Evolutionary conservation across 176 grass and related monocot species (phyloP).

Genomic region (sorghum (Sorghum bicolor)): DNA sequence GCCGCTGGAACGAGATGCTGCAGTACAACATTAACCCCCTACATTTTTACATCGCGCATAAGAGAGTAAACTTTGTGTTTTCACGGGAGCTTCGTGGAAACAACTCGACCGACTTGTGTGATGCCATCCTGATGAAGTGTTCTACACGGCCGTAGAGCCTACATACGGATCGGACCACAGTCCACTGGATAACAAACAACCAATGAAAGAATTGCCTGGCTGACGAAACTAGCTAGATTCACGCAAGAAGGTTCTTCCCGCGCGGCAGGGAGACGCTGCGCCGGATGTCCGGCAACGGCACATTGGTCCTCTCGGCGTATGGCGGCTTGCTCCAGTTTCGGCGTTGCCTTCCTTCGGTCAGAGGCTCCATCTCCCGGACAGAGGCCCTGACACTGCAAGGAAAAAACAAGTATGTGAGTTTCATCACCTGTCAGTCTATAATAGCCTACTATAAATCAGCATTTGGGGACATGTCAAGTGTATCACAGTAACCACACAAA

Average conservation of each 20-base stretch:
- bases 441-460: background rate
- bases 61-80: background rate
- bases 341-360: conserved; percentile 53
- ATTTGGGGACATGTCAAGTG: background rate
- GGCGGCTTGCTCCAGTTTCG: conserved; percentile 50
- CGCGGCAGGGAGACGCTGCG: conserved; percentile 63
- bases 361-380: conserved; percentile 39
- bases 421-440: background rate
- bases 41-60: background rate
- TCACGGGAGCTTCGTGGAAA: background rate
- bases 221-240: conserved; percentile 13
- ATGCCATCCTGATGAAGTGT: background rate
- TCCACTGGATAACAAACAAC: background rate
- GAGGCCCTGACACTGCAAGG: conserved; percentile 31
- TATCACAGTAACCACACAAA: background rate
- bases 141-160: conserved; percentile 36
- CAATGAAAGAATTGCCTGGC: conserved; percentile 17
- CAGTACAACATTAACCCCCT: no score
- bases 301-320: conserved; percentile 37
- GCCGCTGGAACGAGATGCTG: no score
- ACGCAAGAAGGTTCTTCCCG: conserved; percentile 44
- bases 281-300: conserved; percentile 36
- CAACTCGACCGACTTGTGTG: background rate
- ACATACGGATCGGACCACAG: background rate
- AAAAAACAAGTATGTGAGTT: background rate